Conservation (phyloP, 108 stramenopile genomes). For the Stephanodiscus minutulus region DNA sequence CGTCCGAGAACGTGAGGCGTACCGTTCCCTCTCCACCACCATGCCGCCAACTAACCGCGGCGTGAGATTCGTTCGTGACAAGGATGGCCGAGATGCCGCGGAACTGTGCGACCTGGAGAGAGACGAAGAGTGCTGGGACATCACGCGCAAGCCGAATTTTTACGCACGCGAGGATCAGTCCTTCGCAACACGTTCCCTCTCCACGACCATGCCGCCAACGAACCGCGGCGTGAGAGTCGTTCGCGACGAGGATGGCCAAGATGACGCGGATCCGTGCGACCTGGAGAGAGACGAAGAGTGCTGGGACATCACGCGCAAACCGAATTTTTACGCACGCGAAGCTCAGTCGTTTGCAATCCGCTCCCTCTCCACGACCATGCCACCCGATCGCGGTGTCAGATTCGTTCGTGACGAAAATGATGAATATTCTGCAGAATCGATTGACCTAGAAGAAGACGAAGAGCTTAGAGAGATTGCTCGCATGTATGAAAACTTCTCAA, state of each 20-base stretch:
- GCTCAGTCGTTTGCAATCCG: not conserved
- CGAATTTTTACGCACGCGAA: slow-evolving; percentile 6
- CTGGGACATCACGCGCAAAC: slow-evolving; percentile 15
- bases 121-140: slow-evolving; percentile 15
- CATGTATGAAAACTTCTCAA: not conserved
- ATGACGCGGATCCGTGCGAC: not conserved
- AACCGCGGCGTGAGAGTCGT: not conserved
- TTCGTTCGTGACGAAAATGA: not conserved
- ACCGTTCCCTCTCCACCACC: slow-evolving; percentile 2
- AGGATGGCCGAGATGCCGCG: not conserved
- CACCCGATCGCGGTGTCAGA: not conserved
- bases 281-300: slow-evolving; percentile 4
- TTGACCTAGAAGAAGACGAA: not conserved
- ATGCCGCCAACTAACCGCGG: not conserved
- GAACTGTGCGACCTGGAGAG: not conserved
- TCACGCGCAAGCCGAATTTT: slow-evolving; percentile 13
- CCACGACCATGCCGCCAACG: not conserved
- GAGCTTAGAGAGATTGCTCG: slow-evolving; percentile 6
- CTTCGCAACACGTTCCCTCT: not conserved
- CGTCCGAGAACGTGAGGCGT: not conserved
- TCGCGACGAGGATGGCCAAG: not conserved
- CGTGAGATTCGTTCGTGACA: not conserved
- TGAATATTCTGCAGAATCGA: not conserved
- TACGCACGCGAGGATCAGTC: slow-evolving; percentile 1
- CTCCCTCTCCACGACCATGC: not conserved